Percentiles rank a stretch among this genome's conserved stretches.
These are phyloP conservation scores for Hyaloscypha bicolor DNA, from an alignment of 495 filamentous ascomycete species.

Conservation along the genomic window DNA sequence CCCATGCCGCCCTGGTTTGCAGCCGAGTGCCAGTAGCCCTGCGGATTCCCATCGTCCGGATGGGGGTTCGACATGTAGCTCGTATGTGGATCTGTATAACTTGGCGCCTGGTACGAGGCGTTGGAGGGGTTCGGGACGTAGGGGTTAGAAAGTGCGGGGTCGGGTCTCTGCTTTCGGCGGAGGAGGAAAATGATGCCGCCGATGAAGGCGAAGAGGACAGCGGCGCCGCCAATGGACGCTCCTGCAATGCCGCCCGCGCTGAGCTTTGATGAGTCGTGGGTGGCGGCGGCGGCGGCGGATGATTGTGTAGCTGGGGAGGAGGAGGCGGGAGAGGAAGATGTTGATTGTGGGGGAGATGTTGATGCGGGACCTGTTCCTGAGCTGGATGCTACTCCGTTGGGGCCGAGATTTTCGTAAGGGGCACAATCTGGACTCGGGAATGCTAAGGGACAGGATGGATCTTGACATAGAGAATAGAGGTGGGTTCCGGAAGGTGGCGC, in stretches of 20 bases:
- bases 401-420: slow-evolving; percentile 22
- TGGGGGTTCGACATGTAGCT: slow-evolving; percentile 10
- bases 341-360: neutral
- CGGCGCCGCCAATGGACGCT: slow-evolving; percentile 28
- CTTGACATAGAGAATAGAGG: slow-evolving; percentile 26
- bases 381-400: slow-evolving; percentile 1
- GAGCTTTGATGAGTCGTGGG: slow-evolving; percentile 3
- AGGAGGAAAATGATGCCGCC: slow-evolving; percentile 16
- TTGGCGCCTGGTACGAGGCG: slow-evolving; percentile 8
- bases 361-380: neutral
- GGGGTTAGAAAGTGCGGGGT: neutral
- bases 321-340: slow-evolving; percentile 10
- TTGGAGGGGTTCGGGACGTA: slow-evolving; percentile 10
- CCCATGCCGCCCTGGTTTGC: neutral
- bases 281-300: slow-evolving; percentile 2
- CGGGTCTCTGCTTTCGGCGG: neutral
- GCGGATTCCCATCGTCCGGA: neutral
- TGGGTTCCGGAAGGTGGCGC: slow-evolving; percentile 16
- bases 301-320: neutral
- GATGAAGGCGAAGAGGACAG: slow-evolving; percentile 23
- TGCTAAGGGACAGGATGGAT: slow-evolving; percentile 25
- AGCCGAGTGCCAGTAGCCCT: neutral
- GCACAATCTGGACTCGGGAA: slow-evolving; percentile 27
- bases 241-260: slow-evolving; percentile 29
- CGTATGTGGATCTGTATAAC: slow-evolving; percentile 17